Percentiles rank a stretch among this genome's conserved stretches.
Conservation (phyloP, 2,329 filamentous ascomycete species). For the Diaporthe citri region DNA sequence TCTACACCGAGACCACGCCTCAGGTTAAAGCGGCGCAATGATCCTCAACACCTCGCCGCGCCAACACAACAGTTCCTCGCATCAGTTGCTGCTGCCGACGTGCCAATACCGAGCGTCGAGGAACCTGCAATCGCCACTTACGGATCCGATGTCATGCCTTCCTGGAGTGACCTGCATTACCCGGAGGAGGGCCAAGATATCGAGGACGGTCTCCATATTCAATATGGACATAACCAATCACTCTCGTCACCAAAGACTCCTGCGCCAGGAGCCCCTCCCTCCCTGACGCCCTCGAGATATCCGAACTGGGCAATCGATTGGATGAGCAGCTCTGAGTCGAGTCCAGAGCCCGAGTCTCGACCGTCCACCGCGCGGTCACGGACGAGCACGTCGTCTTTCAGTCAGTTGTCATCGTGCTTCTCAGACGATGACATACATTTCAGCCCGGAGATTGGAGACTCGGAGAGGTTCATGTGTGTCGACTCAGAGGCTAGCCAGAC, state of each 20-base stretch:
- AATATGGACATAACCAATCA: slow-evolving; percentile 53
- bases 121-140: slow-evolving; percentile 56
- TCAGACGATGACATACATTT: slow-evolving; percentile 69
- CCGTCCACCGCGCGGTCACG: slow-evolving; percentile 71
- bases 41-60: slow-evolving; percentile 62
- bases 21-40: slow-evolving; percentile 67
- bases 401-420: slow-evolving; percentile 63
- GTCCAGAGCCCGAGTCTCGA: slow-evolving; percentile 69
- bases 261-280: slow-evolving; percentile 59
- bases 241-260: slow-evolving; percentile 73
- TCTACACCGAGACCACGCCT: slow-evolving; percentile 67
- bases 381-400: slow-evolving; percentile 69
- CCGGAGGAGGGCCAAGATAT: slow-evolving; percentile 44
- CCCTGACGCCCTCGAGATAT: slow-evolving; percentile 60
- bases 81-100: slow-evolving; percentile 74
- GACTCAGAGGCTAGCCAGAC: slow-evolving; percentile 24
- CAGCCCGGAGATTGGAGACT: slow-evolving; percentile 61
- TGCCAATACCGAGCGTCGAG: slow-evolving; percentile 75
- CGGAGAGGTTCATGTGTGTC: slow-evolving; percentile 46
- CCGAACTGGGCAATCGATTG: slow-evolving; percentile 72
- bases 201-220: slow-evolving; percentile 44
- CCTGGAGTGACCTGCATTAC: slow-evolving; percentile 56
- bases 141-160: slow-evolving; percentile 41
- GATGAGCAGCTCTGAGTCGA: slow-evolving; percentile 70
- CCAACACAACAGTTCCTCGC: slow-evolving; percentile 77